Conservation (phyloP, 306 rosid species). For the Quercus rubra region DNA sequence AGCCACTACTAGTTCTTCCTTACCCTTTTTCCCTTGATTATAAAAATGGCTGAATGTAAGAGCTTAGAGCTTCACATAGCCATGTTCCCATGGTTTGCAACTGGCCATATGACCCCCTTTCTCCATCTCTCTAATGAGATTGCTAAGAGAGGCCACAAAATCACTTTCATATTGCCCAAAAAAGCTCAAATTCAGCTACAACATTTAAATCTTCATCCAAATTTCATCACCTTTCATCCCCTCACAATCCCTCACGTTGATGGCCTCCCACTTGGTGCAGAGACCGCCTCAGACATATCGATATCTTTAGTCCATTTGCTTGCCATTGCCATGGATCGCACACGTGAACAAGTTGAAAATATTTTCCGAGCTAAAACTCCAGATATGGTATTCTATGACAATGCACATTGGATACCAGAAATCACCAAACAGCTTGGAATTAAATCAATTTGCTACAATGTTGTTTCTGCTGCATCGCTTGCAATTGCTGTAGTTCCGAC, state of each 20-base stretch:
- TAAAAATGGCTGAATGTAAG: too few relatives aligned
- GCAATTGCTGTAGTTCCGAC: constrained; percentile 33
- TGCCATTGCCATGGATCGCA: constrained; percentile 29
- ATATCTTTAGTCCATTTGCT: constrained; percentile 16
- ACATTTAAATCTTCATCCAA: constrained; percentile 24
- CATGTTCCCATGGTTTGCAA: constrained; percentile 61
- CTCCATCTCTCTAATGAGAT: constrained; percentile 51
- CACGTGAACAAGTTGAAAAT: constrained; percentile 26
- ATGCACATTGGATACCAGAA: constrained; percentile 44
- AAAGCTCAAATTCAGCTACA: constrained; percentile 31
- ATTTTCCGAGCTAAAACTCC: constrained; percentile 16
- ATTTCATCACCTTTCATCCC: constrained; percentile 37
- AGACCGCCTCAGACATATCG: constrained; percentile 47
- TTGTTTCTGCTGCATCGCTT: constrained; percentile 40
- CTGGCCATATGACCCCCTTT: constrained; percentile 55
- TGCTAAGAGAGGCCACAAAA: constrained; percentile 39
- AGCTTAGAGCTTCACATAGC: constrained; percentile 20
- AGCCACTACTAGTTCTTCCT: too few relatives aligned
- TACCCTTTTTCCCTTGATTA: too few relatives aligned
- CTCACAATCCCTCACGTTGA: constrained; percentile 32
- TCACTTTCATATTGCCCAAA: constrained; percentile 34
- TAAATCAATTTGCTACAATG: constrained; percentile 29
- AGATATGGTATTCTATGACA: constrained; percentile 37
- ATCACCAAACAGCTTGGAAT: constrained; percentile 14
- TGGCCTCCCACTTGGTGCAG: constrained; percentile 43